Evolutionary conservation across 495 filamentous ascomycete species (phyloP).

Genomic region (Parathielavia hyrcaniae): DNA sequence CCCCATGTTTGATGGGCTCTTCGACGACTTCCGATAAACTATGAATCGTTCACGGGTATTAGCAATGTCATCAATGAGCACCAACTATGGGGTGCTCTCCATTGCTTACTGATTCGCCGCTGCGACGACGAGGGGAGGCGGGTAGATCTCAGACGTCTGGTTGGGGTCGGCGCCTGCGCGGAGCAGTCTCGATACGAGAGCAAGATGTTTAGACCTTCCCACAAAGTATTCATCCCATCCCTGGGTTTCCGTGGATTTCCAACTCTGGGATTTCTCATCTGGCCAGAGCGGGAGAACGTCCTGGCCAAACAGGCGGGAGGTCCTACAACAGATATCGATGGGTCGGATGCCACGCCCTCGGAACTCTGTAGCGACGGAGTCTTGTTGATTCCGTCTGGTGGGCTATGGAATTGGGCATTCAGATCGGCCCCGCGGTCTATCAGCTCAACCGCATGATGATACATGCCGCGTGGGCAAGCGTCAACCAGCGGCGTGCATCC

Average conservation of each 20-base stretch:
- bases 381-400: not conserved
- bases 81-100: not conserved
- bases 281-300: not conserved
- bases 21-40: conserved; percentile 1
- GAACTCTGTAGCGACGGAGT: not conserved
- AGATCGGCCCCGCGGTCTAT: conserved; percentile 4
- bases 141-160: no score
- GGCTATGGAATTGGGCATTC: not conserved
- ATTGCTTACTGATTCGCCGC: conserved; percentile 1
- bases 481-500: conserved; percentile 2
- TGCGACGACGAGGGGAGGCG: conserved; percentile 2
- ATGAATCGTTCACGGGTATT: not conserved
- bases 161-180: not conserved
- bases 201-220: not conserved
- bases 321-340: conserved; percentile 4
- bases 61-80: not conserved
- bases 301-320: not conserved
- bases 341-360: not conserved
- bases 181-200: conserved; percentile 1
- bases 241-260: not conserved
- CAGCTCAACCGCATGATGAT: not conserved
- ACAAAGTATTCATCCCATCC: not conserved
- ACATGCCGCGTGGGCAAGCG: not conserved
- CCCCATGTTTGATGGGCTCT: conserved; percentile 5
- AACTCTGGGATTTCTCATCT: not conserved